phyloP scores from a whole-genome alignment of 768 basidiomycete genomes.

The Psilocybe tampanensis region DNA sequence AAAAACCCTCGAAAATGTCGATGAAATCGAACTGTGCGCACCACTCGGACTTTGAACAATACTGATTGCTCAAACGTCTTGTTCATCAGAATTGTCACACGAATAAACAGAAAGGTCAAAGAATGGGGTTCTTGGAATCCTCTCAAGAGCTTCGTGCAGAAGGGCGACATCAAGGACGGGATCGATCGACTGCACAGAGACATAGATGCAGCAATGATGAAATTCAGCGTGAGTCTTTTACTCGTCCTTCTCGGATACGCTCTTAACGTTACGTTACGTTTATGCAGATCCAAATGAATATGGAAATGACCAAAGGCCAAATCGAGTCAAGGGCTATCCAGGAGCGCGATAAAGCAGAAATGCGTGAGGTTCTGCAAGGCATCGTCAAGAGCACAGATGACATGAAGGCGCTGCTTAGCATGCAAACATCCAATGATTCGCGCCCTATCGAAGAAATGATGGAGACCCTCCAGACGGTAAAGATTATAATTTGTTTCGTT shows the following conservation, averaged over 20 bases:
- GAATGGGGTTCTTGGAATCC: constrained; percentile 39
- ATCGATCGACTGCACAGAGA: constrained; percentile 40
- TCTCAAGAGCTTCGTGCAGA: constrained; percentile 39
- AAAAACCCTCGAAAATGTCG: constrained; percentile 26
- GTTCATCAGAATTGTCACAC: constrained; percentile 27
- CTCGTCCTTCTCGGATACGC: background rate
- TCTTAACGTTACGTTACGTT: constrained; percentile 13
- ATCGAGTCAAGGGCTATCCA: constrained; percentile 30
- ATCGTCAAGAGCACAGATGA: constrained; percentile 37
- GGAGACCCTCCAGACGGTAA: constrained; percentile 44
- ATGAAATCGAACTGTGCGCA: constrained; percentile 33
- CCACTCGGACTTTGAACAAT: background rate
- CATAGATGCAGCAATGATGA: constrained; percentile 36
- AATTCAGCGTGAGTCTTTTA: constrained; percentile 33
- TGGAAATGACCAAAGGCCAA: constrained; percentile 30
- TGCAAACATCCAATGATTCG: constrained; percentile 30
- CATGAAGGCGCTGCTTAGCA: constrained; percentile 33
- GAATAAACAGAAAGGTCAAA: constrained; percentile 31
- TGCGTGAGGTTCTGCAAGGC: constrained; percentile 34
- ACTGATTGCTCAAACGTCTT: background rate
- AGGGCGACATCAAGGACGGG: constrained; percentile 42
- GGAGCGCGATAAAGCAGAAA: constrained; percentile 35
- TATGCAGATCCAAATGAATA: constrained; percentile 22
- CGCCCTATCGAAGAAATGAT: constrained; percentile 41
- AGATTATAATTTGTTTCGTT: constrained; percentile 28